Base-by-base conservation (phyloP, 768 basidiomycete genomes). In the Leccinum obscurum region DNA sequence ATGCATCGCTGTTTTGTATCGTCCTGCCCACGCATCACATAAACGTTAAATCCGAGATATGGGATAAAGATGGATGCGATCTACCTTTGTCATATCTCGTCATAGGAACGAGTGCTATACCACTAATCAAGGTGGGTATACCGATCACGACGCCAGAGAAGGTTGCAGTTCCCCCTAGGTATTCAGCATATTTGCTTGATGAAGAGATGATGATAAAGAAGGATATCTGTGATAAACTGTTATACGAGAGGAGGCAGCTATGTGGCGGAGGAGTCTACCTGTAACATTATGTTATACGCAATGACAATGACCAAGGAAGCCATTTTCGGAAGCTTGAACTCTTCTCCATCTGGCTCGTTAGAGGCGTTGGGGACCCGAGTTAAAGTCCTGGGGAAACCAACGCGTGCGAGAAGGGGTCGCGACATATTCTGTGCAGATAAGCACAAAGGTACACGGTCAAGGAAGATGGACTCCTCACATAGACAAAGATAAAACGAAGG, bases 151-250 rank as follows among this genome's bases (percentile, higher is more conserved):
- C 66, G 55, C 88, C 87, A 37, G 87, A 85, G 68, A 90, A 90
- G 0, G 85, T 86, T n/a, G 85, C 76, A n/a, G 76, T 81, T 15
- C 88, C 88, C 24, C 87, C 87, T 7, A 89, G 75, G 63, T 82
- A 76, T 60, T 83, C 78, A 0, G 86, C 83, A 66, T 90, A 89
- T 54, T 78, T 76, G 65, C 82, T 84, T 1, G 86, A 84, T 1
- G 88, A 87, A 3, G 88, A 85, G 4, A 90, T 84, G 49, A 88
- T 78, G 58, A 88, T 82, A 70, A 88, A 90, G 74, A 89, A 89
- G 0, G 85, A 83, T 6, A 86, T 68, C 88, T 41, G 39, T n/a
- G 3, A 35, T n/a, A 17, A 6, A n/a, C 1, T n/a, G 39, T 41
- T 41, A 41, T n/a, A 41, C 17, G 9, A 41, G 39, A n/a, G 17